Percentiles rank a stretch among this genome's conserved stretches.
phyloP scores from a whole-genome alignment of 140 eudicot genomes.

The Erigeron philadelphicus region DNA sequence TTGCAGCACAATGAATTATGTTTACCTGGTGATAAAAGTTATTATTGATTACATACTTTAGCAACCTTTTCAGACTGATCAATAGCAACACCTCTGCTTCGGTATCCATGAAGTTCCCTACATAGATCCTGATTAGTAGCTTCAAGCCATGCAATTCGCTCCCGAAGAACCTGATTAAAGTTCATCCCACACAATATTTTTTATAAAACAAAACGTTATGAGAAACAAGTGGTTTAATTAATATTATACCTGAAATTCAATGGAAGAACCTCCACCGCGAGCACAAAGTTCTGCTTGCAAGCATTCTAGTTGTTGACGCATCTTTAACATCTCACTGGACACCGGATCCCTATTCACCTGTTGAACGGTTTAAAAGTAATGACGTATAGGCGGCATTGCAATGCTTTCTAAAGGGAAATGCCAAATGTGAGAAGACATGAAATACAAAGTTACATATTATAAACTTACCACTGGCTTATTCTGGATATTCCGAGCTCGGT shows the following conservation, averaged over 20 bases:
- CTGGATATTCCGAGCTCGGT: conserved; percentile 96
- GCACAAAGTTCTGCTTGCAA: conserved; percentile 98
- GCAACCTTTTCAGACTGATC: conserved; percentile 45
- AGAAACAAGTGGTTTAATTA: neutral
- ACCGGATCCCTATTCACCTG: conserved; percentile 97
- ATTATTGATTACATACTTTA: conserved; percentile 36
- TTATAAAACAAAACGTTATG: neutral
- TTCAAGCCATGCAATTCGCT: conserved; percentile 91
- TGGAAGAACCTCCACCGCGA: conserved; percentile 80
- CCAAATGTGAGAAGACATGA: neutral
- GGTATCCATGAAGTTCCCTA: conserved; percentile 67
- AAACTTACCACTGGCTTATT: conserved; percentile 90
- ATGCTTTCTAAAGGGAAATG: neutral
- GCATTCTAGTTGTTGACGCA: conserved; percentile 92
- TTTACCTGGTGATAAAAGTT: neutral
- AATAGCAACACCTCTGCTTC: conserved; percentile 38
- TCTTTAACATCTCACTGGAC: conserved; percentile 90
- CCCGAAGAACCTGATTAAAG: conserved; percentile 53
- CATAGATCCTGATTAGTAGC: conserved; percentile 81
- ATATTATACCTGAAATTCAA: conserved; percentile 65
- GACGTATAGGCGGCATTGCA: neutral
- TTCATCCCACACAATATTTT: conserved; percentile 5
- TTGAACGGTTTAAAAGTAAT: conserved; percentile 10
- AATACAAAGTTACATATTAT: neutral
- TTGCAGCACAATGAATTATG: neutral